Evolutionary conservation across 176 grass and related monocot genomes (phyloP).

Genomic region (Musa troglodytarum): DNA sequence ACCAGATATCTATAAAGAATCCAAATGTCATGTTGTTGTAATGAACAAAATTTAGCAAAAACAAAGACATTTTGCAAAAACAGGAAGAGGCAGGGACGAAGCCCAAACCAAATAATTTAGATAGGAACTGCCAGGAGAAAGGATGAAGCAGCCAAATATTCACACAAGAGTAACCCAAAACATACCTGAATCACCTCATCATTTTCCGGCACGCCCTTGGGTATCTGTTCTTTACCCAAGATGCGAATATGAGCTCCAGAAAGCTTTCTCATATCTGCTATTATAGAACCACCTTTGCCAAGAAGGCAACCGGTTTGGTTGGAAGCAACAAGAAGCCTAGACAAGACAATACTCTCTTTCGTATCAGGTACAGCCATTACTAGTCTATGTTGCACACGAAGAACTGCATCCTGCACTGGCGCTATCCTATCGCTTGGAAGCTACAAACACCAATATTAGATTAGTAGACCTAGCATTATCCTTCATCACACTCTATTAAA

Average conservation of each 20-base stretch:
- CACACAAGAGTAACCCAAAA: background rate
- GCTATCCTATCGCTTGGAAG: constrained; percentile 70
- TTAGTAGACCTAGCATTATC: background rate
- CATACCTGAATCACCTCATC: constrained; percentile 80
- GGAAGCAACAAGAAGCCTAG: constrained; percentile 56
- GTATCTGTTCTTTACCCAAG: constrained; percentile 63
- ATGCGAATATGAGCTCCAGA: constrained; percentile 80
- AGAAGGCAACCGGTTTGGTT: constrained; percentile 88
- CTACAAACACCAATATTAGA: constrained; percentile 28
- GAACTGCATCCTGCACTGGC: constrained; percentile 79
- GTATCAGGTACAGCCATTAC: constrained; percentile 32
- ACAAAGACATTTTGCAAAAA: background rate
- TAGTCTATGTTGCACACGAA: constrained; percentile 71
- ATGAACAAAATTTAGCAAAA: background rate
- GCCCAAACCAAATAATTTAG: constrained; percentile 7
- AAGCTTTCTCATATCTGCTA: constrained; percentile 92
- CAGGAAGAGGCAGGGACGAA: background rate
- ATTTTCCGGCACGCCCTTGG: constrained; percentile 53
- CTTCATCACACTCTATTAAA: background rate
- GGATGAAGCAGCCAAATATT: background rate
- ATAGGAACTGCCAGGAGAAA: background rate
- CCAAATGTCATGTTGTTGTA: constrained; percentile 13
- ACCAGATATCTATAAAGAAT: constrained; percentile 53
- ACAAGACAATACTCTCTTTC: constrained; percentile 36
- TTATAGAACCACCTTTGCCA: constrained; percentile 80